Evolutionary conservation across 768 basidiomycete species (phyloP), one percentile per base, ranked within the genome.

Genomic region (Coprinellus aureogranulatus): DNA sequence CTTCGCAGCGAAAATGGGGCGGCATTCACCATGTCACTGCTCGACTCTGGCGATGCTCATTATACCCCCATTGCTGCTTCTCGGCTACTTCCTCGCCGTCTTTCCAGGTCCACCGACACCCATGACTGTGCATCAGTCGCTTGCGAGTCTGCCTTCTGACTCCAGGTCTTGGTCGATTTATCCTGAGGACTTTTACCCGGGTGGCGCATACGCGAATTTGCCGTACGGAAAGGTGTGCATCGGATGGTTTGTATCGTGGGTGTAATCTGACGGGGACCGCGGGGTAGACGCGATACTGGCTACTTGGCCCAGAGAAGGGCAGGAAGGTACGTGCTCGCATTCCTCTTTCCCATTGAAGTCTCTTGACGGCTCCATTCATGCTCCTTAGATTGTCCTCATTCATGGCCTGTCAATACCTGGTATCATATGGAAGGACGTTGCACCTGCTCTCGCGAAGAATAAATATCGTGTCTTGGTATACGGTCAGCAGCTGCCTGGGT

Each of bases 391-490:
- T 22, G 83, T 90, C 10, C 76, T 92, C 31, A 86, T 93, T 8
- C 87, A 91, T 61, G 90, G 90, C 12, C 78, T 92, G 16, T 89
- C 87, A 16, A 82, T 90, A 31, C 89, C 90, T 5, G 77, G 89
- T 30, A 82, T 90, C 47, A 79, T 91, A 53, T 92, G 88, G 88
- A 86, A 82, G 65, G 85, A 90, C 42, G 78, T 93, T 23, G 87
- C 86, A 0, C 87, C 88, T 3, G 72, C 72, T 46, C 78, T 91
- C 1, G 85, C 82, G 18, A 72, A 78, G 8, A 77, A 73, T 54
- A 89, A 89, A 6, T 87, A 83, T 73, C 87, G 87, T 55, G 85
- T 92, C 47, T 77, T 93, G 25, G 75, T 90, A 6, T 93, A 90
- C 61, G 89, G 89, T 26, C 42, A 10, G 47, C 41, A n/a, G n/a